Evolutionary conservation across 352 stramenopile genomes (phyloP).

Genomic region (Pythium phragmiticola): DNA sequence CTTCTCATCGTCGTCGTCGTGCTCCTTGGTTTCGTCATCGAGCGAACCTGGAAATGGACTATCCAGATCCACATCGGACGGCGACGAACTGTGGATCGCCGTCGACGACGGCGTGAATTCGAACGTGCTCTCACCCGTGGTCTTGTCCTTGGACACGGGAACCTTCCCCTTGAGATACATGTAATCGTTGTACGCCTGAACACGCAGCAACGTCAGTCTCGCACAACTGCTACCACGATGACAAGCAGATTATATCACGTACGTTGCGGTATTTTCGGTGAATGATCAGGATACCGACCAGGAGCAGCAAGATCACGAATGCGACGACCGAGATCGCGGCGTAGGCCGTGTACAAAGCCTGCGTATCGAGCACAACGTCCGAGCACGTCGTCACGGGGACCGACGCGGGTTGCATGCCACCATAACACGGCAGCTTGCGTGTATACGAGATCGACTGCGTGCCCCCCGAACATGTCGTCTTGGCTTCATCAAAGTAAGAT

Average conservation of each 20-base stretch:
- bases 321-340: constrained; percentile 57
- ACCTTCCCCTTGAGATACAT: constrained; percentile 81
- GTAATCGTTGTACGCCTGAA: constrained; percentile 72
- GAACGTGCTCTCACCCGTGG: constrained; percentile 63
- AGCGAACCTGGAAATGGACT: constrained; percentile 15
- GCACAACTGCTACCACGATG: neutral
- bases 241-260: neutral
- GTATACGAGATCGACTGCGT: constrained; percentile 62
- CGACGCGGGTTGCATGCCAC: constrained; percentile 38
- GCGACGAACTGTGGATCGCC: constrained; percentile 44
- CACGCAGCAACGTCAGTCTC: neutral
- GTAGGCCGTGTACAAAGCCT: constrained; percentile 75
- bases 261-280: constrained; percentile 79
- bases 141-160: constrained; percentile 56
- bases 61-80: constrained; percentile 11
- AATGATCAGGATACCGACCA: constrained; percentile 64
- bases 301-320: constrained; percentile 63
- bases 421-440: constrained; percentile 59
- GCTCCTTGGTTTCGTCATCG: constrained; percentile 29
- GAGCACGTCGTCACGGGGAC: constrained; percentile 61
- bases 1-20: constrained; percentile 26
- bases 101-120: constrained; percentile 68
- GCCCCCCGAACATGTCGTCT: constrained; percentile 54
- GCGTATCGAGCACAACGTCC: constrained; percentile 68
- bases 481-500: constrained; percentile 61